Base-by-base conservation (phyloP, 129 eudicot species). In the Helichrysum umbraculigerum region DNA sequence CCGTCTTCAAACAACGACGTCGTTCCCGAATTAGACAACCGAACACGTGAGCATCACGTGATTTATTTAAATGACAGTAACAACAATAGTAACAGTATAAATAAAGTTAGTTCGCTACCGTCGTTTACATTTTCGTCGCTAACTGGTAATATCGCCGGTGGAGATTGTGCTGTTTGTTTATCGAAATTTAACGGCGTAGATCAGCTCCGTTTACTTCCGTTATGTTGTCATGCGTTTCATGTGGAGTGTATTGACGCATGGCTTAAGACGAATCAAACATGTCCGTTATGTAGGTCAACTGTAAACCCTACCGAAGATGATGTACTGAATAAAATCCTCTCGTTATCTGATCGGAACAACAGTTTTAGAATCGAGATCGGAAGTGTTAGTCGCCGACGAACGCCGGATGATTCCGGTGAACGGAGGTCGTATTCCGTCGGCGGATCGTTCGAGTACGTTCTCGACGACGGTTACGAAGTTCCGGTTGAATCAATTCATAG, bases 191-290 rank as follows among this genome's bases (percentile, higher is more conserved):
- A 92, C 68, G 72, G 78, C 72, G 67, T 79, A 25, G 98, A 92
- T 78, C 90, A 79, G 75, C 84, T 92, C 20, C 86, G 96, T 0
- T 51, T 92, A 10, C 75, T 92, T 17, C 94, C 98, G 7, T 82
- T 92, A 30, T 90, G 98, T 39, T 90, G 93, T 35, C 98, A 92
- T 81, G 98, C 98, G 0, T 92, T 92, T 39, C 98, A 92, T 62
- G 81, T 83, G 2, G 87, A 59, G 0, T 92, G 98, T 28, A 86
- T 92, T 28, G 98, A 87, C 76, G 42, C 88, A 62, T 92, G 98
- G 98, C 85, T 92, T 3, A 57, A 68, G 4, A 20, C 90, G 37
- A 92, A 90, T 35, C 88, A 78, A 17, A 87, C 96, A 5, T 89
- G 98, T 75, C 98, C 98, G 15, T 82, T 89, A 17, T 92, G 96